A percentile compares a stretch with the other conserved stretches of the same genome.
Conservation (phyloP, 768 basidiomycete species). For the Collybia sordida region DNA sequence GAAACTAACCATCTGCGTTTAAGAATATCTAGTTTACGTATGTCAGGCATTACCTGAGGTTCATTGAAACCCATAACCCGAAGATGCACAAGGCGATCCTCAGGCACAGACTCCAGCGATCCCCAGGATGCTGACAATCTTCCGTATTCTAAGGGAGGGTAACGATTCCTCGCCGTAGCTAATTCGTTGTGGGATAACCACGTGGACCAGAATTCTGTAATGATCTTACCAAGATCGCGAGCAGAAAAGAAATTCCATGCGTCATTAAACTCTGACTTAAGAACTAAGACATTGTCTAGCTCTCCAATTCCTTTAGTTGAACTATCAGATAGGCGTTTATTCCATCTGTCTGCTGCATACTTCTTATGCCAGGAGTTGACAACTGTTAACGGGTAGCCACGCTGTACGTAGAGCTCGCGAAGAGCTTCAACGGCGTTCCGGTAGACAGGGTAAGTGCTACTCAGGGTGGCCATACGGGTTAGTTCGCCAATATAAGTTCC, state of each 20-base stretch:
- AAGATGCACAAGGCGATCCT: neutral
- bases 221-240: constrained; percentile 23
- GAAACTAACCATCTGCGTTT: constrained; percentile 13
- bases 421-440: constrained; percentile 21
- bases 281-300: constrained; percentile 23
- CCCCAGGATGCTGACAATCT: neutral
- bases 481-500: constrained; percentile 19
- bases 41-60: neutral
- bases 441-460: constrained; percentile 24
- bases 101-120: neutral
- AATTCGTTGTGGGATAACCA: constrained; percentile 8
- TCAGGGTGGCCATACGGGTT: constrained; percentile 21
- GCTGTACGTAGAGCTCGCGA: constrained; percentile 21
- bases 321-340: constrained; percentile 16
- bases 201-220: constrained; percentile 24
- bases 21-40: constrained; percentile 6
- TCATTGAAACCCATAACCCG: neutral
- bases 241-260: constrained; percentile 33
- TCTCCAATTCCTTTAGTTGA: neutral
- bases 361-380: constrained; percentile 23
- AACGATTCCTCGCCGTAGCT: neutral
- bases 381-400: constrained; percentile 27
- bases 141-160: neutral
- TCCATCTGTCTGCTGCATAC: constrained; percentile 26
- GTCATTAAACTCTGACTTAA: constrained; percentile 28